These are phyloP conservation scores for Monilinia fructigena DNA, from an alignment of 2,329 filamentous ascomycete genomes.

Conservation along the genomic window DNA sequence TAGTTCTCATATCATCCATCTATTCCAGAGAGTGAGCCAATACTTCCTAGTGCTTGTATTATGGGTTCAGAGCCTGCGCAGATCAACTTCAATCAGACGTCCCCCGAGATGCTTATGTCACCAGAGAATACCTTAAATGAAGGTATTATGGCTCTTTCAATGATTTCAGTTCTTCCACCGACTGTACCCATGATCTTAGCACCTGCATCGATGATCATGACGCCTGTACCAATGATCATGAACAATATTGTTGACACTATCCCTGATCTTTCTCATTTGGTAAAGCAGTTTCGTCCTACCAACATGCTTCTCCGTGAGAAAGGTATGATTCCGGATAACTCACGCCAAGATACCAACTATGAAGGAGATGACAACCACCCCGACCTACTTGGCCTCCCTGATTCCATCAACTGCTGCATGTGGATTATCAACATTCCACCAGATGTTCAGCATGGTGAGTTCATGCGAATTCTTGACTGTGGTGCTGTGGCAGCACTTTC, in stretches of 20 bases:
- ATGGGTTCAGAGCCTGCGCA: background rate
- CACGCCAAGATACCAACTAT: slow-evolving; percentile 7
- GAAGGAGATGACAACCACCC: slow-evolving; percentile 12
- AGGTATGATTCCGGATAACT: background rate
- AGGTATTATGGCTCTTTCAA: too few relatives aligned
- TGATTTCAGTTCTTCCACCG: background rate
- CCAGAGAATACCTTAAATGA: background rate
- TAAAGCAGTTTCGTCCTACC: slow-evolving; percentile 11
- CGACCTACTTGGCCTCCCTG: slow-evolving; percentile 24
- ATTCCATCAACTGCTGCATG: slow-evolving; percentile 31
- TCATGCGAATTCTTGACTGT: slow-evolving; percentile 17
- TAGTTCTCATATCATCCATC: background rate
- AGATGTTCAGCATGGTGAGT: slow-evolving; percentile 15
- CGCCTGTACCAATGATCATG: background rate
- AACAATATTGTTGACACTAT: background rate
- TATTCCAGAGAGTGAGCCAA: background rate
- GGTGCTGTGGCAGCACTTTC: slow-evolving; percentile 11
- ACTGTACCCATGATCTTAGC: background rate
- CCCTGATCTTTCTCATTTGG: background rate
- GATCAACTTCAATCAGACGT: background rate
- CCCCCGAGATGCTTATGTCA: background rate
- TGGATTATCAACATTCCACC: slow-evolving; percentile 31
- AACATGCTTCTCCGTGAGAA: slow-evolving; percentile 21
- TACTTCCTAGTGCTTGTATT: background rate
- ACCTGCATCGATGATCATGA: background rate